phyloP scores from a whole-genome alignment of 2,329 filamentous ascomycete genomes.

The Xylaria sp. region DNA sequence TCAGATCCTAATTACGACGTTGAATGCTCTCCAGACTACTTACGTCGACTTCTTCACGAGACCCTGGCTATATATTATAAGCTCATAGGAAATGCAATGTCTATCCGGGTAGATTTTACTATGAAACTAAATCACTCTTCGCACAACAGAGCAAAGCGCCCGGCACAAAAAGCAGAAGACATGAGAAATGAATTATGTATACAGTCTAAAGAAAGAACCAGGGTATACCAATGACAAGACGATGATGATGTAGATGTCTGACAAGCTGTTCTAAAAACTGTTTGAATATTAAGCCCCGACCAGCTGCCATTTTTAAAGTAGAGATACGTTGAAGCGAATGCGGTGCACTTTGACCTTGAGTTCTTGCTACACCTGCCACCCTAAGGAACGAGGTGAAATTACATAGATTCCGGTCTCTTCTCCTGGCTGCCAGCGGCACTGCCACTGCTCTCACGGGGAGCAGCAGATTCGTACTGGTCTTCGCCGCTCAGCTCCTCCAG shows the following conservation, averaged over 20 bases:
- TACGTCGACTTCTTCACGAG: not conserved
- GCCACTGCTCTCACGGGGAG: conserved; percentile 16
- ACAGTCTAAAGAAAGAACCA: conserved; percentile 22
- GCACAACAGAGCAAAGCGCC: not conserved
- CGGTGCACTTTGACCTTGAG: not conserved
- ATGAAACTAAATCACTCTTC: not conserved
- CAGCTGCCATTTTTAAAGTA: conserved; percentile 7
- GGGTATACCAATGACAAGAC: conserved; percentile 17
- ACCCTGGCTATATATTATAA: not conserved
- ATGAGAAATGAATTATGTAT: conserved; percentile 15
- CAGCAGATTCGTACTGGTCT: conserved; percentile 40
- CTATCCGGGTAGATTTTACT: not conserved
- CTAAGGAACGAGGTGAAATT: not conserved
- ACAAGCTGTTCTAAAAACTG: not conserved
- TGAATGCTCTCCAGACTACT: not conserved
- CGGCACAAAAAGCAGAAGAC: conserved; percentile 2
- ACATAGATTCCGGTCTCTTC: conserved; percentile 33
- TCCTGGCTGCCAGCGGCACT: conserved; percentile 27
- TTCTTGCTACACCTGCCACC: not conserved
- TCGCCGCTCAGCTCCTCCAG: conserved; percentile 70
- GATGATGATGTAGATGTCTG: not conserved
- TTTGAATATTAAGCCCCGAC: conserved; percentile 8
- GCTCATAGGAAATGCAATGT: not conserved
- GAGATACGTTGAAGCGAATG: conserved; percentile 19
- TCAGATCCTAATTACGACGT: not conserved